Conservation (phyloP, 306 rosid species). For the Purshia tridentata region DNA sequence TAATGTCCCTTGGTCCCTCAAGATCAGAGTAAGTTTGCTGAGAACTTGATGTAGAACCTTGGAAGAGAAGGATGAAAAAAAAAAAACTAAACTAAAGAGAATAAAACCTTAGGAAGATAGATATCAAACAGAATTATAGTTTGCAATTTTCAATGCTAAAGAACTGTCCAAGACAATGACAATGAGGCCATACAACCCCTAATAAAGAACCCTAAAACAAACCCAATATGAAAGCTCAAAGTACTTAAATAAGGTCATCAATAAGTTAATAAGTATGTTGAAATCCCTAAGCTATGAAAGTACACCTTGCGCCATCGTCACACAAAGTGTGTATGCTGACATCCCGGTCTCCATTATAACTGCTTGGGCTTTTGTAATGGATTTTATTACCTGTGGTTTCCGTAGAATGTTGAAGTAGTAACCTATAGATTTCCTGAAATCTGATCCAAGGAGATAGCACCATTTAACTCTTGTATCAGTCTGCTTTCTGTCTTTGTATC, state of each 20-base stretch:
- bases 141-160: not conserved
- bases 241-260: not conserved
- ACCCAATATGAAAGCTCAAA: not conserved
- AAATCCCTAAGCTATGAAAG: not conserved
- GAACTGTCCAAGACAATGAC: not conserved
- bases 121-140: slow-evolving; percentile 6
- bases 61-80: not conserved
- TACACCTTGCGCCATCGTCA: not conserved
- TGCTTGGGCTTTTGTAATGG: not conserved
- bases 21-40: slow-evolving; percentile 75
- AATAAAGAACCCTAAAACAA: not conserved
- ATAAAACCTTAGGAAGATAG: not conserved
- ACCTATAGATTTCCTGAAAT: not conserved
- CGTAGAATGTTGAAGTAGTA: not conserved
- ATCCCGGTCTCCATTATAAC: not conserved
- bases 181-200: not conserved
- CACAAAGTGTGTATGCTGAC: not conserved
- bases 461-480: not conserved
- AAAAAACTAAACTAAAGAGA: not conserved
- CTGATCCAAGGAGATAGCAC: not conserved
- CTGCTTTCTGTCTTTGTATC: not conserved
- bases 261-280: not conserved
- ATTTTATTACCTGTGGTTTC: not conserved
- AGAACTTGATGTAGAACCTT: not conserved
- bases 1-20: slow-evolving; percentile 82